A percentile compares a stretch with the other conserved stretches of the same genome.
These are phyloP conservation scores for Dictyostelium intermedium DNA, from an alignment of 78 protist species.

Conservation along the genomic window DNA sequence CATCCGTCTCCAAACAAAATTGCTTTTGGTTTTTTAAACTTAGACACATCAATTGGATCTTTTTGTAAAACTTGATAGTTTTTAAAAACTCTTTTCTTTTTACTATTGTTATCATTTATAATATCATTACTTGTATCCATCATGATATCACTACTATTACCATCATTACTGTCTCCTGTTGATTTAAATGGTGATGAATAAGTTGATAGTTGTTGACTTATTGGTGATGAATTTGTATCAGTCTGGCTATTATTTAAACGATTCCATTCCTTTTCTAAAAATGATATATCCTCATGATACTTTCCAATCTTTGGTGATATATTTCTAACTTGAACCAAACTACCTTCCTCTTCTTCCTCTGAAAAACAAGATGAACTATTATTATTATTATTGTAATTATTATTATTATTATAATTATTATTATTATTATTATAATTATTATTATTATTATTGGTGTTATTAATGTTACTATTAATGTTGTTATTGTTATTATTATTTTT, in stretches of 20 bases:
- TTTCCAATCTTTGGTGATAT: background rate
- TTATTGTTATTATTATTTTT: background rate
- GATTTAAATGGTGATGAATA: background rate
- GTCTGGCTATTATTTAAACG: background rate
- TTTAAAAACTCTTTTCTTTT: background rate
- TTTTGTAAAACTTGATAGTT: conserved; percentile 39
- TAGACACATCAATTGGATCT: conserved; percentile 42
- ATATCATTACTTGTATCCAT: background rate
- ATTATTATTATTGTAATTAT: conserved; percentile 1
- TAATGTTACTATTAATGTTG: background rate
- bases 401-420: background rate
- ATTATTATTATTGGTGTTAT: conserved; percentile 30
- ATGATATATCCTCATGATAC: conserved; percentile 9
- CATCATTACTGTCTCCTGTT: background rate
- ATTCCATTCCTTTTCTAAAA: conserved; percentile 24
- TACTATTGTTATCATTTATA: background rate
- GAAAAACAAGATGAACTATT: background rate
- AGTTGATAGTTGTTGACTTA: background rate
- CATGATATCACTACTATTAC: background rate
- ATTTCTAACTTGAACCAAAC: background rate
- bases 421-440: conserved; percentile 37
- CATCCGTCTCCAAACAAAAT: conserved; percentile 68
- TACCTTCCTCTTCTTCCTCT: background rate
- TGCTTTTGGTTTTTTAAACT: conserved; percentile 38
- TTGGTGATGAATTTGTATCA: conserved; percentile 3